Evolutionary conservation across 2,329 filamentous ascomycete genomes (phyloP).

Genomic region (Aspergillus uvarum): DNA sequence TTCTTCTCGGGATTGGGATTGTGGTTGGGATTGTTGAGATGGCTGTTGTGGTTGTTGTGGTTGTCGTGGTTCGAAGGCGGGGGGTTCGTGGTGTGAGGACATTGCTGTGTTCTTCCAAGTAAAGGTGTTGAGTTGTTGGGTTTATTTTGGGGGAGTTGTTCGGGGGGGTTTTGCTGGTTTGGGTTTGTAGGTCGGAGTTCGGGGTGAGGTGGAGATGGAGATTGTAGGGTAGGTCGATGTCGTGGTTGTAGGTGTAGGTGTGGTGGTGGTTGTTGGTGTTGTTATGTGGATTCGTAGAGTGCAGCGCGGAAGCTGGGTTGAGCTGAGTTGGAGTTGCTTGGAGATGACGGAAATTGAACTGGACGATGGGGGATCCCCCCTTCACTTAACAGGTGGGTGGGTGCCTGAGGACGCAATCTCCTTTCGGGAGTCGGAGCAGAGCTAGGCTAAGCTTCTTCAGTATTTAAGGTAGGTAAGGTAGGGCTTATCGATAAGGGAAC

Average conservation of each 20-base stretch:
- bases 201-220: no score
- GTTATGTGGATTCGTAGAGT: not conserved
- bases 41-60: not conserved
- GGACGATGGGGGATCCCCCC: no score
- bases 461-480: no score
- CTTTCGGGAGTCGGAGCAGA: no score
- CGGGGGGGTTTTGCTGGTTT: not conserved
- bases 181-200: not conserved
- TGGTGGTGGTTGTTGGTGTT: not conserved
- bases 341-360: not conserved
- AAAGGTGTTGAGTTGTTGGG: no score
- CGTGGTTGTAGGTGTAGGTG: not conserved
- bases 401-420: no score
- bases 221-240: not conserved
- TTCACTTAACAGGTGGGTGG: no score
- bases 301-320: no score
- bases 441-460: no score
- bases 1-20: slow-evolving; percentile 7
- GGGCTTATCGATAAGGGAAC: no score
- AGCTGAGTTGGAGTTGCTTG: not conserved
- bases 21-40: not conserved
- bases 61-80: slow-evolving; percentile 2
- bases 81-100: not conserved
- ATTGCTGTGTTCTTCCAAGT: no score
- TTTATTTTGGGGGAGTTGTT: no score